phyloP scores from a whole-genome alignment of 179 eudicot species.

The Amaranthus tricolor region DNA sequence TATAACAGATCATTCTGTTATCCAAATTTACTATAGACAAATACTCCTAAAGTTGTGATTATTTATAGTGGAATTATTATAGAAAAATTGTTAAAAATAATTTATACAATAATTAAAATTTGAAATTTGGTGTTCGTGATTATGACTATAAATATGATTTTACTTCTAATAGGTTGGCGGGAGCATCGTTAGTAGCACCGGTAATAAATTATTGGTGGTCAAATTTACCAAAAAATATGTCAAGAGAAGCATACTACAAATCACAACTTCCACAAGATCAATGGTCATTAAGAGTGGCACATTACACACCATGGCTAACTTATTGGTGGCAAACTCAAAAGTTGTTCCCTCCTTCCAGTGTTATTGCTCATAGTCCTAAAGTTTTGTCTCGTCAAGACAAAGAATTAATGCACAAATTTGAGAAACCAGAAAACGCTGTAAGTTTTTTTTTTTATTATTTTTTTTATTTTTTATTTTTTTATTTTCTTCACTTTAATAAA shows the following conservation, averaged over 20 bases:
- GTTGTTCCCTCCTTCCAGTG: constrained; percentile 35
- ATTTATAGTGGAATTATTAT: too few relatives aligned
- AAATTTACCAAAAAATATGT: constrained; percentile 33
- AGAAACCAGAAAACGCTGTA: constrained; percentile 21
- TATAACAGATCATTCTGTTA: too few relatives aligned
- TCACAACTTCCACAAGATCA: constrained; percentile 28
- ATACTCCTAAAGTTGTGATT: too few relatives aligned
- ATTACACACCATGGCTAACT: constrained; percentile 44
- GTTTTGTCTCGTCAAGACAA: constrained; percentile 29
- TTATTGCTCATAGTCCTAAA: constrained; percentile 21
- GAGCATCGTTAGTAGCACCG: constrained; percentile 44
- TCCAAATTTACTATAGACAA: too few relatives aligned
- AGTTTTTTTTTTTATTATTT: neutral
- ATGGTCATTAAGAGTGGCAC: constrained; percentile 39
- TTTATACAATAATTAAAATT: too few relatives aligned
- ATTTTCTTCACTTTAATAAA: too few relatives aligned
- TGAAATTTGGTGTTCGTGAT: too few relatives aligned
- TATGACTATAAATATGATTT: too few relatives aligned
- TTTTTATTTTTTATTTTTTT: neutral
- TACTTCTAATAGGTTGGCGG: constrained; percentile 29
- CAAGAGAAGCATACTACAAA: constrained; percentile 24
- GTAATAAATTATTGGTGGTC: constrained; percentile 48
- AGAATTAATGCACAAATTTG: constrained; percentile 20
- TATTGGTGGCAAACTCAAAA: constrained; percentile 62
- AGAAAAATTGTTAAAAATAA: too few relatives aligned